These are phyloP conservation scores for Lodderomyces margitis DNA, from an alignment of 1,139 yeast genomes.

Conservation along the genomic window DNA sequence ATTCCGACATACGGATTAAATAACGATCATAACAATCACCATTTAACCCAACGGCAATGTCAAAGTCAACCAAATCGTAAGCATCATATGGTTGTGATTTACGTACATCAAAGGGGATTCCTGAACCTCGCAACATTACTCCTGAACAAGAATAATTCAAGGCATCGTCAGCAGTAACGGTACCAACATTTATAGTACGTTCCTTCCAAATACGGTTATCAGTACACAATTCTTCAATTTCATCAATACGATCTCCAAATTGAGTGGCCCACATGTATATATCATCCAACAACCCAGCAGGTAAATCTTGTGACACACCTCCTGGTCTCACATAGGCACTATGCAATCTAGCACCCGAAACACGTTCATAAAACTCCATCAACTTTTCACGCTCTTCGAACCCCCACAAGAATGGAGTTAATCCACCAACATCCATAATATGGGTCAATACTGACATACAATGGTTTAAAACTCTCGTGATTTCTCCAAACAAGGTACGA, in stretches of 20 bases:
- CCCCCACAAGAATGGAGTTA: conserved; percentile 93
- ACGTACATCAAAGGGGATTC: conserved; percentile 84
- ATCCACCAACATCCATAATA: conserved; percentile 94
- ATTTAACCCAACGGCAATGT: conserved; percentile 79
- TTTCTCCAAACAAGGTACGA: conserved; percentile 84
- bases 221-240: conserved; percentile 83
- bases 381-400: conserved; percentile 91
- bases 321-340: conserved; percentile 90
- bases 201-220: conserved; percentile 93
- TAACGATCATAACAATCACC: conserved; percentile 94
- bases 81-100: conserved; percentile 91
- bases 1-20: conserved; percentile 85
- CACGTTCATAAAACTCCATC: conserved; percentile 92
- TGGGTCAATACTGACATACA: conserved; percentile 85
- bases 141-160: conserved; percentile 79
- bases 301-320: conserved; percentile 87
- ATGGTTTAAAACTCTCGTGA: conserved; percentile 81
- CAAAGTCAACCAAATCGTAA: conserved; percentile 81
- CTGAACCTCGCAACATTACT: conserved; percentile 89
- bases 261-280: conserved; percentile 97
- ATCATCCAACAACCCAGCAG: conserved; percentile 83
- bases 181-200: conserved; percentile 80
- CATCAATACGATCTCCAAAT: conserved; percentile 90
- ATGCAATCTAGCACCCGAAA: conserved; percentile 87
- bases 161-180: conserved; percentile 83